A percentile compares a stretch with the other conserved stretches of the same genome.
Evolutionary conservation across 495 filamentous ascomycete genomes (phyloP).

Genomic region (Pyronema domesticum): DNA sequence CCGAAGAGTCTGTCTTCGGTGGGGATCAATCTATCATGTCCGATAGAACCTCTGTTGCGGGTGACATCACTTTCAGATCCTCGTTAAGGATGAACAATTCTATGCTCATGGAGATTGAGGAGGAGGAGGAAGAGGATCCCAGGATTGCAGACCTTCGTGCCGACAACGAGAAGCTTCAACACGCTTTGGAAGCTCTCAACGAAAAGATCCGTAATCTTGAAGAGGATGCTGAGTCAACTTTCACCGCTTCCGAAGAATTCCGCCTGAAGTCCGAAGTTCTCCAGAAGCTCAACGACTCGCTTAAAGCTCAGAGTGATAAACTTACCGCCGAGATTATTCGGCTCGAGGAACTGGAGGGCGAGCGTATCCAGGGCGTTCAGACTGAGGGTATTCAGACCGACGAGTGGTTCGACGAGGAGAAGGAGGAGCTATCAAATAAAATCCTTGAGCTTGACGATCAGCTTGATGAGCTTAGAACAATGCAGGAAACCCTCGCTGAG

Average conservation of each 20-base stretch:
- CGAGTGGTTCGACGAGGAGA: constrained; percentile 11
- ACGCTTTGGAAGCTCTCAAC: constrained; percentile 6
- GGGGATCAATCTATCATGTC: not conserved
- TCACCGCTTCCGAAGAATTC: constrained; percentile 1
- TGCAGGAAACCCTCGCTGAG: not conserved
- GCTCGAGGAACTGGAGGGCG: constrained; percentile 21
- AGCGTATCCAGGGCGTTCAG: constrained; percentile 13
- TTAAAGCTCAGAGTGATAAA: not conserved
- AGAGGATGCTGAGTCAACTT: constrained; percentile 2
- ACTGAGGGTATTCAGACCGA: constrained; percentile 17
- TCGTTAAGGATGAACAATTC: not conserved
- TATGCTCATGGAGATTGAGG: constrained; percentile 2
- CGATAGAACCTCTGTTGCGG: not conserved
- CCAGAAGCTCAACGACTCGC: constrained; percentile 5
- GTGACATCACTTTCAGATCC: not conserved
- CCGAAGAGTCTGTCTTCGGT: not conserved
- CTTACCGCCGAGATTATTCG: constrained; percentile 7
- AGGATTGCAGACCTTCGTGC: constrained; percentile 10
- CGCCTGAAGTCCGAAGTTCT: constrained; percentile 2
- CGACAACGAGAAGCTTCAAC: constrained; percentile 13
- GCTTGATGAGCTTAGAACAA: constrained; percentile 2
- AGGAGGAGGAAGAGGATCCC: constrained; percentile 3
- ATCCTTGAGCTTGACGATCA: not conserved
- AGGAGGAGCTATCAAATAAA: not conserved
- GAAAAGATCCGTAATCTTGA: constrained; percentile 14